phyloP scores from a whole-genome alignment of 371 early-diverging fungal genomes.

The Mortierella sp. region DNA sequence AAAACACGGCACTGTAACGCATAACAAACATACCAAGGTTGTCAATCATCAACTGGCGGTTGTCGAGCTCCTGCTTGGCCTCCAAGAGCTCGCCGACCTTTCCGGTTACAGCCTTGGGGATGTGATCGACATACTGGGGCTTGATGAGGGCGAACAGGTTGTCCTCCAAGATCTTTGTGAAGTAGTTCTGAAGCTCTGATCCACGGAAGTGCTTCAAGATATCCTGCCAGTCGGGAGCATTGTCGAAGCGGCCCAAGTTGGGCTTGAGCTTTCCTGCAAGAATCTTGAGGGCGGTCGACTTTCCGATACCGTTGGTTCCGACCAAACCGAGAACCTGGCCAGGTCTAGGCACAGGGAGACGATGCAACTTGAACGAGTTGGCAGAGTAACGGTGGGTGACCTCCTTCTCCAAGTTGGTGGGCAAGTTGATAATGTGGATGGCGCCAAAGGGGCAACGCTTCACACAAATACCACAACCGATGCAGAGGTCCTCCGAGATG shows the following conservation, averaged over 20 bases:
- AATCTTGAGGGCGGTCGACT: constrained; percentile 98
- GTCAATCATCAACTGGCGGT: constrained; percentile 81
- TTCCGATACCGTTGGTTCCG: constrained; percentile 99
- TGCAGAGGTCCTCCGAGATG: constrained; percentile 98
- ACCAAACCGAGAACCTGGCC: constrained; percentile 99
- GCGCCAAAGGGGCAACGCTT: constrained; percentile 99
- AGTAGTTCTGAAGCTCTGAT: constrained; percentile 99
- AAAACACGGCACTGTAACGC: constrained; percentile 17
- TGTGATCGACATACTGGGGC: constrained; percentile 98
- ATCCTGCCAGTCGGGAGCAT: constrained; percentile 97
- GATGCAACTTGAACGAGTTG: constrained; percentile 99
- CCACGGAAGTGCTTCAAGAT: constrained; percentile 99
- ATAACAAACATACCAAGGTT: constrained; percentile 69
- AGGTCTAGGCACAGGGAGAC: constrained; percentile 97
- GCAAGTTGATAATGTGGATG: constrained; percentile 98
- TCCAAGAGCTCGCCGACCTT: constrained; percentile 85
- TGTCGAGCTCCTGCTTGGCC: constrained; percentile 82
- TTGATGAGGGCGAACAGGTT: constrained; percentile 96
- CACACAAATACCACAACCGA: constrained; percentile 99
- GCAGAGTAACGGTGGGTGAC: constrained; percentile 99
- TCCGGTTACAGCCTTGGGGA: constrained; percentile 92
- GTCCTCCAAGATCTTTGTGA: constrained; percentile 98
- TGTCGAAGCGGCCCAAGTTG: constrained; percentile 93
- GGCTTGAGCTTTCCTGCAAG: constrained; percentile 98
- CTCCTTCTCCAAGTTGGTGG: constrained; percentile 97